Evolutionary conservation across 768 basidiomycete genomes (phyloP), one percentile per base, ranked within the genome.

Genomic region (Punctularia strigosozonata): DNA sequence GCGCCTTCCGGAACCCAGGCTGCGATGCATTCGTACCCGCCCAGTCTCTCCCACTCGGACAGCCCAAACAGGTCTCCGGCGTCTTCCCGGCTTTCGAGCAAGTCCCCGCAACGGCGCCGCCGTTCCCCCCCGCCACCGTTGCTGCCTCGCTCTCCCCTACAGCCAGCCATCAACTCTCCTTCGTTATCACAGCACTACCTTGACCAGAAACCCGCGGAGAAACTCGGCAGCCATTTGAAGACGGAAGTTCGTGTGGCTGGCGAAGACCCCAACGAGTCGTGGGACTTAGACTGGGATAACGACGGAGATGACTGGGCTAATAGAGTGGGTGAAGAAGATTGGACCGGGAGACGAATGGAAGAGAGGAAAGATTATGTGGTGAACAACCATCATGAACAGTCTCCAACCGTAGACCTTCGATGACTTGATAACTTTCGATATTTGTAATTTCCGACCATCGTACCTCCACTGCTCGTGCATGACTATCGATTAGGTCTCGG

Each of bases 21-120:
- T 14, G 55, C 51, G 23, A 40, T 56, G 24, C 75, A 80, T 46
- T 65, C 73, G 19, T 82, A 83, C 51, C 81, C 81, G 22, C 81
- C 81, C 12, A 71, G 66, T 46, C 58, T 66, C 18, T 55, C 62
- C 14, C 64, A 58, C 43, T 66, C 68, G 2, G 64, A 60, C 4
- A 48, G 62, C 4, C 54, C 58, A 30, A 50, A 63, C 14, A 46
- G 55, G 23, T 52, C 61, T 13, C 48, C 58, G 15, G 44, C 53
- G 24, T 51, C 57, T 19, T 52, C 55, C 31, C 57, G 55, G 5
- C 50, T 54, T 25, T 39, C 31, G 13, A 56, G 56, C 34, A 42
- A 23, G n/a, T 55, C 57, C 15, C 47, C 52, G 4, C 34, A 36
- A 17, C 44, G 47, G 3, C 46, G 45, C 13, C 46, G 51, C 19